phyloP scores from a whole-genome alignment of 163 green algal genomes.

The Picocystis sp. region DNA sequence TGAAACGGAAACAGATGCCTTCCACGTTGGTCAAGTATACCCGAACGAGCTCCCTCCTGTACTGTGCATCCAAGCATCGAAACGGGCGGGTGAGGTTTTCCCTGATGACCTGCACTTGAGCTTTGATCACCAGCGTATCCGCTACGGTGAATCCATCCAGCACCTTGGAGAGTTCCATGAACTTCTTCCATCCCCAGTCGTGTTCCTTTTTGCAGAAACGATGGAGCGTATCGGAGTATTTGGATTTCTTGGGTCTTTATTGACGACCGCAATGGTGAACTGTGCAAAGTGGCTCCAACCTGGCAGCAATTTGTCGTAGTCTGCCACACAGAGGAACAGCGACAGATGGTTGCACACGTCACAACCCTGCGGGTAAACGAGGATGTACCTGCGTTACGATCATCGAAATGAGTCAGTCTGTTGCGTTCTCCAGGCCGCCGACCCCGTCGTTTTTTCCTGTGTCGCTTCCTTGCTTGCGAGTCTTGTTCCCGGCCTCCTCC shows the following conservation, averaged over 20 bases:
- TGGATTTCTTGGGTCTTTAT: conserved; percentile 77
- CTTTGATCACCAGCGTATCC: conserved; percentile 91
- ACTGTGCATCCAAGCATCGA: conserved; percentile 82
- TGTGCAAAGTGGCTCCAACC: conserved; percentile 89
- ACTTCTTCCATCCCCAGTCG: conserved; percentile 99
- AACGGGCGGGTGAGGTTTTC: conserved; percentile 70
- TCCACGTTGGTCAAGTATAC: conserved; percentile 97
- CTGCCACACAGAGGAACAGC: conserved; percentile 93
- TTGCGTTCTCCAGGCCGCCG: too few species aligned
- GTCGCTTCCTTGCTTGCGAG: too few species aligned
- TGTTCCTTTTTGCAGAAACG: conserved; percentile 99
- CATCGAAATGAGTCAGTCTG: too few species aligned
- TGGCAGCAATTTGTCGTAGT: conserved; percentile 96
- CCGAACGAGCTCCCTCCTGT: conserved; percentile 84
- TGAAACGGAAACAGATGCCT: conserved; percentile 76
- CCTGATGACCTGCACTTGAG: conserved; percentile 82
- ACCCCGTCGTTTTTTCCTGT: too few species aligned
- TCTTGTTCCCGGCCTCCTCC: too few species aligned
- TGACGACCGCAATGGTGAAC: conserved; percentile 95
- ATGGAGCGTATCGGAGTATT: conserved; percentile 95
- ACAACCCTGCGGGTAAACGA: conserved; percentile 93
- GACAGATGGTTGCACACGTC: conserved; percentile 97
- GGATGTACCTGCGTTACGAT: conserved; percentile 64
- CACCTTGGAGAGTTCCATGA: conserved; percentile 88
- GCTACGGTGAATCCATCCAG: conserved; percentile 75